Base-by-base conservation (phyloP, 192 early-diverging fungal species). In the Funneliformis mosseae region DNA sequence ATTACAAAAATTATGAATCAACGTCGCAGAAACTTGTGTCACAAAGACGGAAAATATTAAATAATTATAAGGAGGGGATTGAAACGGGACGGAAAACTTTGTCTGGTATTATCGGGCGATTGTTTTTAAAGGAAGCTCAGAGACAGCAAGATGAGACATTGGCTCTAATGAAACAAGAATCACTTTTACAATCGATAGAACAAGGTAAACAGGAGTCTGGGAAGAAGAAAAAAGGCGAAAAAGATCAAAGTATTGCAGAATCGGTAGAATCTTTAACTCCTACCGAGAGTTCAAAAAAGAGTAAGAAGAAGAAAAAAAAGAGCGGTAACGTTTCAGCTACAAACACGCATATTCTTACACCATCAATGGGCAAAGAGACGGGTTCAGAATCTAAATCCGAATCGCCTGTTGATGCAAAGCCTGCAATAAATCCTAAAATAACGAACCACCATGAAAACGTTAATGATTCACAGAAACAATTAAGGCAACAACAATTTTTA, bases 121-220 rank as follows among this genome's bases (percentile, higher is more conserved):
- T 92, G 77, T 92, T 93, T 87, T 87, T 94, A 61, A 92, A 92
- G 63, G 93, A 94, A 81, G 93, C 92, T 4, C 90, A 90, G 82
- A 85, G 93, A 14, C 91, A 92, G 1, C 88, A 91, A 69, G 92
- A 91, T 5, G 88, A 88, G 50, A 86, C 81, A 50, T 81, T 89
- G 10, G 89, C 89, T 1, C 81, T 90, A 48, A 85, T 87, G 61
- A 86, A 87, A 59, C 88, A 89, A 50, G 87, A 88, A 46, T 83
- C 79, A 46, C 82, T 90, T 28, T 76, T 90, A 14, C 89, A 89
- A 55, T 88, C 88, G 27, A 89, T 90, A 28, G 88, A 87, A 11
- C 82, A 86, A 66, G 38, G 14, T n/a, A 78, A 78, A 11, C 8
- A 41, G 1, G 66, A 79, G 3, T 43, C 42, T 25, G 9, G 9